Evolutionary conservation across 2,329 filamentous ascomycete genomes (phyloP).

Genomic region (Daldinia sp.): DNA sequence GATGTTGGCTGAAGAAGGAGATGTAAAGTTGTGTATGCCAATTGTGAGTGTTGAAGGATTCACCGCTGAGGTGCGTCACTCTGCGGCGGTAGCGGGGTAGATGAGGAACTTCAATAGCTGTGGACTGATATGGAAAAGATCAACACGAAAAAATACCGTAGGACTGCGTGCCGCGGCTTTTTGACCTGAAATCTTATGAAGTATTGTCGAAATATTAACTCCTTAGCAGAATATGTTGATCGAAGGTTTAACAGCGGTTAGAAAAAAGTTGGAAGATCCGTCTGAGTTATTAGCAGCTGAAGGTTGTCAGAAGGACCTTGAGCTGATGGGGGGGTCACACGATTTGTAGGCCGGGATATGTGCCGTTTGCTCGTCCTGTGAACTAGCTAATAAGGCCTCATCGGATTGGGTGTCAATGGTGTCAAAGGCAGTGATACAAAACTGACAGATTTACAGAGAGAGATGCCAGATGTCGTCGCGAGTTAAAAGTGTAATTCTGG

Average conservation of each 20-base stretch:
- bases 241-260: slow-evolving; percentile 21
- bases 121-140: slow-evolving; percentile 34
- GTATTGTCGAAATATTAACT: slow-evolving; percentile 16
- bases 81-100: slow-evolving; percentile 40
- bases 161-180: slow-evolving; percentile 22
- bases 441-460: slow-evolving; percentile 25
- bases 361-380: slow-evolving; percentile 19
- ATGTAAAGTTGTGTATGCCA: slow-evolving; percentile 26
- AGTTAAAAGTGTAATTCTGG: slow-evolving; percentile 32
- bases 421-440: slow-evolving; percentile 35
- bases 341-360: slow-evolving; percentile 34
- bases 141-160: slow-evolving; percentile 27
- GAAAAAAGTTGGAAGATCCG: slow-evolving; percentile 10
- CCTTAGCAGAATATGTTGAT: slow-evolving; percentile 3
- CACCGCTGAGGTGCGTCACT: slow-evolving; percentile 41
- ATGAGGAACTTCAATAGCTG: slow-evolving; percentile 31
- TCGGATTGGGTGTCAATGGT: slow-evolving; percentile 42
- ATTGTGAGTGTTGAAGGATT: slow-evolving; percentile 36
- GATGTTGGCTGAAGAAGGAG: slow-evolving; percentile 13
- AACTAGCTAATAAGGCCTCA: slow-evolving; percentile 30
- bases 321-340: slow-evolving; percentile 40
- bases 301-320: slow-evolving; percentile 34
- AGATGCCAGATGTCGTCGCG: slow-evolving; percentile 37
- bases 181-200: slow-evolving; percentile 16
- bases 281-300: slow-evolving; percentile 34